These are phyloP conservation scores for Cornus suecica DNA, from an alignment of 148 eudicot species.

Conservation along the genomic window DNA sequence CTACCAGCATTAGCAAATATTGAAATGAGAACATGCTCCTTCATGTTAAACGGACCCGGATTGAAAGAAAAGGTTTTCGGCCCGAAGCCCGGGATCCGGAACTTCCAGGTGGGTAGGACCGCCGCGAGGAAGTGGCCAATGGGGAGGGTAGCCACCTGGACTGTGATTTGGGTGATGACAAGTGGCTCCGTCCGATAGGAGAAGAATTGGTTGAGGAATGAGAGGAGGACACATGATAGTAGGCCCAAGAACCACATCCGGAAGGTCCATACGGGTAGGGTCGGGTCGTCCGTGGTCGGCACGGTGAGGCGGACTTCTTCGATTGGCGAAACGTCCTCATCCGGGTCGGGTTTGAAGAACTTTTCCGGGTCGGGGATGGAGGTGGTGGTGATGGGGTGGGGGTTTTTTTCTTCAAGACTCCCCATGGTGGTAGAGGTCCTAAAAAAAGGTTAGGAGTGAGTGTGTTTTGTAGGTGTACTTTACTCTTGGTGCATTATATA, in stretches of 20 bases:
- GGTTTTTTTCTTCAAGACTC: slow-evolving; percentile 18
- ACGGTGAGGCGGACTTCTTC: slow-evolving; percentile 89
- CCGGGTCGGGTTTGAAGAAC: too few species aligned
- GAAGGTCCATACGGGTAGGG: slow-evolving; percentile 89
- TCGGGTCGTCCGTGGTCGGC: slow-evolving; percentile 70
- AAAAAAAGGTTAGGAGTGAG: neutral
- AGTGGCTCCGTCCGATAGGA: slow-evolving; percentile 84
- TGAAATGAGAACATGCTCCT: slow-evolving; percentile 84
- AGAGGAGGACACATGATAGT: slow-evolving; percentile 63
- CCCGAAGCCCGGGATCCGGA: slow-evolving; percentile 64
- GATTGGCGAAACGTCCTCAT: slow-evolving; percentile 73
- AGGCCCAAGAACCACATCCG: slow-evolving; percentile 92
- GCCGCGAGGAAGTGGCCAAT: slow-evolving; percentile 70
- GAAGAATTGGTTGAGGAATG: slow-evolving; percentile 88
- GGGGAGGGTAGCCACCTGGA: slow-evolving; percentile 75
- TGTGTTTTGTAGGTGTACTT: neutral
- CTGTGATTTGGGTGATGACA: slow-evolving; percentile 74
- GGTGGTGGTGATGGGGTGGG: slow-evolving; percentile 16
- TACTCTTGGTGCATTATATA: neutral
- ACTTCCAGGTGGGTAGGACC: slow-evolving; percentile 47
- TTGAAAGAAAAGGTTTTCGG: slow-evolving; percentile 52
- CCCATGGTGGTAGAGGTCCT: slow-evolving; percentile 17
- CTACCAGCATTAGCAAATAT: slow-evolving; percentile 89
- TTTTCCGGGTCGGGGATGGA: slow-evolving; percentile 1
- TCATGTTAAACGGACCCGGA: slow-evolving; percentile 92